Conservation (phyloP, 352 stramenopile species). For the Pythium pyrilobum region DNA sequence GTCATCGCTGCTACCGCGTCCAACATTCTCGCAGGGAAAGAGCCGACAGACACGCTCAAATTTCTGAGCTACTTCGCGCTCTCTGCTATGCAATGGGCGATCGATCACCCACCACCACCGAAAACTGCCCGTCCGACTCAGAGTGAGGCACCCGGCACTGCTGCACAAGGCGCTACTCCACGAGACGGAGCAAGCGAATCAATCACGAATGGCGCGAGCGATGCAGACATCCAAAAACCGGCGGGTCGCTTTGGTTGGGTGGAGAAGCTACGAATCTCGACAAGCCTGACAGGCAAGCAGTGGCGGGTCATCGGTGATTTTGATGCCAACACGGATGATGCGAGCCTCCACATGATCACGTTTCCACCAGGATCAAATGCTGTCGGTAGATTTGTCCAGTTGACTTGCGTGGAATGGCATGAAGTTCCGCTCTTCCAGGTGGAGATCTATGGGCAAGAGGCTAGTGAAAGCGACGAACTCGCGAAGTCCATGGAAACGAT, state of each 20-base stretch:
- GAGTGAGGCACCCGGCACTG: not conserved
- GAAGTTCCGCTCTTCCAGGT: constrained; percentile 51
- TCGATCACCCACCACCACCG: constrained; percentile 20
- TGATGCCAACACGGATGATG: constrained; percentile 43
- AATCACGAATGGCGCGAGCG: not conserved
- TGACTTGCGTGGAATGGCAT: constrained; percentile 65
- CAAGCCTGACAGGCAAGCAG: constrained; percentile 55
- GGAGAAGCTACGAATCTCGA: constrained; percentile 49
- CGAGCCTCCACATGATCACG: constrained; percentile 26
- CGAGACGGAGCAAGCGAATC: not conserved
- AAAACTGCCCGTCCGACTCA: not conserved
- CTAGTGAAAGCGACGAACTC: constrained; percentile 43
- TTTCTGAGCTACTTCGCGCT: constrained; percentile 67
- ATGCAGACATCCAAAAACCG: constrained; percentile 1
- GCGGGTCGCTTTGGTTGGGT: constrained; percentile 39
- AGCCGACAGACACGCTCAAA: constrained; percentile 67
- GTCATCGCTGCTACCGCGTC: constrained; percentile 64
- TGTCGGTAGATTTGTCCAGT: constrained; percentile 54
- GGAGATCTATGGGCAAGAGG: constrained; percentile 60
- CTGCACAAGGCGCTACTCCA: not conserved
- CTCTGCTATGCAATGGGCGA: constrained; percentile 46
- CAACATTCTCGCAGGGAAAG: constrained; percentile 77
- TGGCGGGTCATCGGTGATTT: constrained; percentile 61
- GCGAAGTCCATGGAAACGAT: constrained; percentile 36
- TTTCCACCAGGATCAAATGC: constrained; percentile 22